Percentiles rank a stretch among this genome's conserved stretches.
phyloP scores from a whole-genome alignment of 2,329 filamentous ascomycete species.

The Talaromyces sp. region DNA sequence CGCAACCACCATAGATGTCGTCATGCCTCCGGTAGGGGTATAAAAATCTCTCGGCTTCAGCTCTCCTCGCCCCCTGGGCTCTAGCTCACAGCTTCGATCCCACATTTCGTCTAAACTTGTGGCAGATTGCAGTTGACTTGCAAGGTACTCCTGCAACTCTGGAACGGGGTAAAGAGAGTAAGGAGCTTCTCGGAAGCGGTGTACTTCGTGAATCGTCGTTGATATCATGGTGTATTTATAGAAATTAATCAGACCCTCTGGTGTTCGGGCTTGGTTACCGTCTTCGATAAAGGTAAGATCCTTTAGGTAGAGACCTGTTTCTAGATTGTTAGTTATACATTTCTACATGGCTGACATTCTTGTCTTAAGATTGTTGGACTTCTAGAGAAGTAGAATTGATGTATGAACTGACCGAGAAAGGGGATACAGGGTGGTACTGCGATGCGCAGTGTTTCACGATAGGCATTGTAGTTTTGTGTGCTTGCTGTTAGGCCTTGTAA shows the following conservation, averaged over 20 bases:
- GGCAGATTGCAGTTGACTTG: constrained; percentile 87
- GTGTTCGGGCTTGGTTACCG: constrained; percentile 89
- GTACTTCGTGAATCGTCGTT: constrained; percentile 56
- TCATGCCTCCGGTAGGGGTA: constrained; percentile 16
- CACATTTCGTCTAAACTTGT: constrained; percentile 97
- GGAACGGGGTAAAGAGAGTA: constrained; percentile 82
- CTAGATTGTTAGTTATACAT: background rate
- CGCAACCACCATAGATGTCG: constrained; percentile 16
- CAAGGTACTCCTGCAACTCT: constrained; percentile 76
- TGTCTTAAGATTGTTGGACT: background rate
- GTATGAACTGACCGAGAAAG: constrained; percentile 73
- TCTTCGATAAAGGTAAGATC: constrained; percentile 97
- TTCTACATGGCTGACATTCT: background rate
- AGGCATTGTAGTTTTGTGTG: constrained; percentile 75
- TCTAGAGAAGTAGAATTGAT: background rate
- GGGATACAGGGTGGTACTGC: constrained; percentile 93
- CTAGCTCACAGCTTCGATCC: constrained; percentile 84
- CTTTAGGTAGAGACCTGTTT: constrained; percentile 81
- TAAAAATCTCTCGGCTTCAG: constrained; percentile 12
- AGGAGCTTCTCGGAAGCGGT: constrained; percentile 91
- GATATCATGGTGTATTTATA: constrained; percentile 24
- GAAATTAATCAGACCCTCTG: constrained; percentile 74
- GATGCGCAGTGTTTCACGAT: constrained; percentile 72
- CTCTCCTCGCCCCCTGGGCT: constrained; percentile 89
- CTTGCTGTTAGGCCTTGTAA: constrained; percentile 91